A percentile compares a stretch with the other conserved stretches of the same genome.
phyloP scores from a whole-genome alignment of 2,329 filamentous ascomycete genomes.

The Colletotrichum sp. region DNA sequence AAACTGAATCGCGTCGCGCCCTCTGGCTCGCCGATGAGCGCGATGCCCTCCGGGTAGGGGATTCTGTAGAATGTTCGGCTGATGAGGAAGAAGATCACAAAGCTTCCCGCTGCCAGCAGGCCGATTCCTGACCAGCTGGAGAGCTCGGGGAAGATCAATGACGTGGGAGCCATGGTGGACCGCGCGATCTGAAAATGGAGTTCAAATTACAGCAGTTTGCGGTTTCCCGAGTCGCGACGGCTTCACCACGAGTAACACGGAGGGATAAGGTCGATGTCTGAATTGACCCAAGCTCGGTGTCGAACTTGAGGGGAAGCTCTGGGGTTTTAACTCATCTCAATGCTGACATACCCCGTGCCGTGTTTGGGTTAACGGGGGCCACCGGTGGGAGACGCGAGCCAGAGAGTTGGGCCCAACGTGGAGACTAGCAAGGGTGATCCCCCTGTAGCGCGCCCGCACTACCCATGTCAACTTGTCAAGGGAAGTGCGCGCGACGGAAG shows the following conservation, averaged over 20 bases:
- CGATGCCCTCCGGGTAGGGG: conserved; percentile 29
- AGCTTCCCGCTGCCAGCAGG: neutral
- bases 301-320: neutral
- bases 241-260: neutral
- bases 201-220: neutral
- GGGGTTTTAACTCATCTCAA: neutral
- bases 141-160: neutral
- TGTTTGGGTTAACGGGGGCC: neutral
- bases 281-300: neutral
- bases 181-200: neutral
- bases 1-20: conserved; percentile 29
- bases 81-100: conserved; percentile 21
- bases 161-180: neutral
- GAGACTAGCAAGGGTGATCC: neutral
- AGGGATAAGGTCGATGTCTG: neutral
- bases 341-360: neutral
- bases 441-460: neutral
- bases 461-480: neutral
- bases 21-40: conserved; percentile 29
- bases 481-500: neutral
- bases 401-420: neutral
- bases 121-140: neutral
- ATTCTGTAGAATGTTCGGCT: conserved; percentile 22
- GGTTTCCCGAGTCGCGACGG: neutral
- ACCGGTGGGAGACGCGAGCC: neutral